Conservation (phyloP, 75 land plant genomes). For the Chamaecyparis obtusa region DNA sequence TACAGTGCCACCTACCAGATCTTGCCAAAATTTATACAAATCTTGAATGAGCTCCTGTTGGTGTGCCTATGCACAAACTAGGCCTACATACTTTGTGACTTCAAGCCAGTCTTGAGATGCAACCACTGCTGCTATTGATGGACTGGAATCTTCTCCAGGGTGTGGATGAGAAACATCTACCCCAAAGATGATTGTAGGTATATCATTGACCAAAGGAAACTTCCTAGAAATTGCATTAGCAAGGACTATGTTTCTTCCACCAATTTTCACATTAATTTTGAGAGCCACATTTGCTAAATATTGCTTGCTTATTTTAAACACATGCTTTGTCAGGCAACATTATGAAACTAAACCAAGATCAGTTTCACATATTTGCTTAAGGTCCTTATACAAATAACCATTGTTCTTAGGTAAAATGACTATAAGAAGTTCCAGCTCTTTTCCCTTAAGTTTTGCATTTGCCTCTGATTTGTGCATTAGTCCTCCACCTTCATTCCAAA, state of each 20-base stretch:
- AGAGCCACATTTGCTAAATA: slow-evolving; percentile 88
- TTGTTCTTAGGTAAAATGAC: slow-evolving; percentile 92
- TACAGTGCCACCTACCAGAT: no score
- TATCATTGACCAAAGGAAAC: slow-evolving; percentile 88
- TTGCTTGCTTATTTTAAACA: slow-evolving; percentile 79
- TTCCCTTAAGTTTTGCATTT: slow-evolving; percentile 56
- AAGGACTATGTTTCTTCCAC: no score
- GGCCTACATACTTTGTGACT: no score
- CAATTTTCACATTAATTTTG: slow-evolving; percentile 96
- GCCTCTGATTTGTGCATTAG: slow-evolving; percentile 29
- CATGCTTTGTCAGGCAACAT: slow-evolving; percentile 91
- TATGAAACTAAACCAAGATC: slow-evolving; percentile 87
- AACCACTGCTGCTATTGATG: slow-evolving; percentile 97
- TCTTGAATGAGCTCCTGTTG: no score
- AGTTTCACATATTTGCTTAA: slow-evolving; percentile 91
- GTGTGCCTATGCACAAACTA: no score
- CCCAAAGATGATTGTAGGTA: slow-evolving; percentile 95
- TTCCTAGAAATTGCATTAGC: slow-evolving; percentile 67
- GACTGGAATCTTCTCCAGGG: slow-evolving; percentile 86
- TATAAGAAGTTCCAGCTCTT: slow-evolving; percentile 74
- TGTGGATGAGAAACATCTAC: slow-evolving; percentile 98
- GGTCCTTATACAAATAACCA: slow-evolving; percentile 93
- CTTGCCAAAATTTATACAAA: no score
- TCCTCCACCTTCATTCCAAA: no score
- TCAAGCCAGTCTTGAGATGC: no score